Base-by-base conservation (phyloP, 306 rosid species). In the Trifolium repens region DNA sequence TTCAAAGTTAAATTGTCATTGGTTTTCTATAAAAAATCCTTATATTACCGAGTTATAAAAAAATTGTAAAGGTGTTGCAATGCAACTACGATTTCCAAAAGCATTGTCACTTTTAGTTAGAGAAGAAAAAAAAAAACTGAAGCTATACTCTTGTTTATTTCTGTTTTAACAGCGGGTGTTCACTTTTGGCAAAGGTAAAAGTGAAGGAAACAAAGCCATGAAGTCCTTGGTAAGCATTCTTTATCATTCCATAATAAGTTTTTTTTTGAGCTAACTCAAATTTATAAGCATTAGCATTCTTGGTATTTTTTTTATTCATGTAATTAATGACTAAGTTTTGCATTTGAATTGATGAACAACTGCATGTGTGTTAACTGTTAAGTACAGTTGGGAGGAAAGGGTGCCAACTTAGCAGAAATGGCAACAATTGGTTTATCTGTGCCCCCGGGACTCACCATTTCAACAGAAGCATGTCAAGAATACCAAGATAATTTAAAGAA, bases 381-480 rank as follows among this genome's bases (percentile, higher is more conserved):
- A 17, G 19, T 63, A 30, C 3, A 94, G 99, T 80, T 94, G 78
- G 99, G 99, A 81, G 99, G 99, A 77, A 94, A 94, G 79, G 99
- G 99, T 8, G 97, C 99, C 16, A 94, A 94, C 84, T 86, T 94
- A 37, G 99, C 97, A 72, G 99, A 94, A 85, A 94, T 94, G 99
- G 93, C 99, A 54, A 90, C 85, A 84, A 91, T 94, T 32, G 97
- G 97, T 13, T 84, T 94, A 46, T 92, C 93, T 1, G 97, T 94
- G 67, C 99, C 97, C 0, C 92, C 97, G 55, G 97, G 99, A 62
- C 93, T 94, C n/a, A 94, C 99, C 60, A 87, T 94, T 69, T 94
- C 99, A 79, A 92, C 99, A 19, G 97, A 92, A 80, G 96, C 97
- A 53, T 94, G 99, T 75, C 96, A 92, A 84, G 99, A 92, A 79